Evolutionary conservation across 2,329 filamentous ascomycete genomes (phyloP).

Genomic region (Teratosphaeria epicoccoides): DNA sequence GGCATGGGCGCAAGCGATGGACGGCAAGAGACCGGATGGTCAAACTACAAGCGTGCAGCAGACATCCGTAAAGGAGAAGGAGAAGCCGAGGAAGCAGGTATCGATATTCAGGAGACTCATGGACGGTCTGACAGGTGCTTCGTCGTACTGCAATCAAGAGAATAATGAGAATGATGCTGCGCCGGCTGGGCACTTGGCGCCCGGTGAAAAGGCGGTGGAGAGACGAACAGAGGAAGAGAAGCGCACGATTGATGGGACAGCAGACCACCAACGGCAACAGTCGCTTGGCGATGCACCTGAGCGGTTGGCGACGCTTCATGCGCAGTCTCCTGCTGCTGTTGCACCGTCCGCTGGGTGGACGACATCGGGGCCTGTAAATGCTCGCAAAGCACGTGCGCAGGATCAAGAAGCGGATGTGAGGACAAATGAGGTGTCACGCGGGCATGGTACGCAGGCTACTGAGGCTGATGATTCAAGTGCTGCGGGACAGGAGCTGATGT

Average conservation of each 20-base stretch:
- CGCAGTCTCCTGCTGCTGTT: not conserved
- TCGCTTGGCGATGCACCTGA: not conserved
- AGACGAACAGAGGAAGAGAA: not conserved
- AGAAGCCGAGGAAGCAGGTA: not conserved
- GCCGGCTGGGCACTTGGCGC: not conserved
- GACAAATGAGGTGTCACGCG: not conserved
- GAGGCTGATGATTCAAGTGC: not conserved
- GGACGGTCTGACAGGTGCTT: not conserved
- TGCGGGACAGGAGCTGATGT: not conserved
- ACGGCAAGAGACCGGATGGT: not conserved
- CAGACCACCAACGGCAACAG: not conserved
- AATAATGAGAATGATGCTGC: not conserved
- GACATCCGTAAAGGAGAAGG: not conserved
- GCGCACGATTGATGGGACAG: not conserved
- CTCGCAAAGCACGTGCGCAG: not conserved
- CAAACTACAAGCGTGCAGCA: not conserved
- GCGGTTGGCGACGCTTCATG: not conserved
- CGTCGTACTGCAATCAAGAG: not conserved
- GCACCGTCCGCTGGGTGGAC: not conserved
- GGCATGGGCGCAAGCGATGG: not conserved
- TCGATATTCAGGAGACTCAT: not conserved
- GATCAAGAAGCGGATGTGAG: not conserved
- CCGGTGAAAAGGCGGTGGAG: not conserved
- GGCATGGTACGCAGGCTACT: not conserved
- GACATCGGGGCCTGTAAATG: not conserved